Evolutionary conservation across 2,329 filamentous ascomycete species (phyloP).

Genomic region (Xylaria polymorpha): DNA sequence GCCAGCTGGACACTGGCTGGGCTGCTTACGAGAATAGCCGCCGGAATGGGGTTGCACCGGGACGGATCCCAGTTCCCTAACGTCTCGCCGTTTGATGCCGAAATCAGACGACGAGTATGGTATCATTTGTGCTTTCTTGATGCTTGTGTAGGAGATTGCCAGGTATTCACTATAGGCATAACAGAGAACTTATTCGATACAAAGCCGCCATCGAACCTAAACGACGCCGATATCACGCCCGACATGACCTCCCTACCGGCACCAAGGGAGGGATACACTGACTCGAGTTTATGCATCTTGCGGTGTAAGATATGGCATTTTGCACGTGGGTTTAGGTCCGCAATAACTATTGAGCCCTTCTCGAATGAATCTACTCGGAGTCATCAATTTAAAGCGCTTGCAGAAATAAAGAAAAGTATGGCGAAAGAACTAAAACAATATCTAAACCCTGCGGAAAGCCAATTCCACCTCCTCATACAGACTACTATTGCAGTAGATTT

Average conservation of each 20-base stretch:
- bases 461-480: constrained; percentile 17
- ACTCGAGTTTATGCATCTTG: constrained; percentile 22
- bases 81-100: constrained; percentile 23
- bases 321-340: constrained; percentile 15
- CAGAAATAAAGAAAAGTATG: constrained; percentile 22
- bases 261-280: constrained; percentile 20
- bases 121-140: constrained; percentile 30
- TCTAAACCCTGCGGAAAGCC: constrained; percentile 1
- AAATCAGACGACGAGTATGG: constrained; percentile 26
- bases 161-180: constrained; percentile 20
- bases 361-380: neutral
- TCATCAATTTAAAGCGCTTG: neutral
- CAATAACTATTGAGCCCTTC: constrained; percentile 6
- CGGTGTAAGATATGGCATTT: constrained; percentile 28
- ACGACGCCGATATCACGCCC: constrained; percentile 27
- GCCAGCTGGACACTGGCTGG: constrained; percentile 25
- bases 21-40: constrained; percentile 17
- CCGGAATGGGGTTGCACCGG: constrained; percentile 25
- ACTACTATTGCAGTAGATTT: constrained; percentile 18
- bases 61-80: constrained; percentile 27
- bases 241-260: constrained; percentile 21
- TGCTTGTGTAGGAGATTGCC: constrained; percentile 22
- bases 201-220: constrained; percentile 26
- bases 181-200: constrained; percentile 23
- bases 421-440: constrained; percentile 21